These are phyloP conservation scores for Verticillium alfalfae DNA, from an alignment of 2,329 filamentous ascomycete genomes.

Conservation along the genomic window DNA sequence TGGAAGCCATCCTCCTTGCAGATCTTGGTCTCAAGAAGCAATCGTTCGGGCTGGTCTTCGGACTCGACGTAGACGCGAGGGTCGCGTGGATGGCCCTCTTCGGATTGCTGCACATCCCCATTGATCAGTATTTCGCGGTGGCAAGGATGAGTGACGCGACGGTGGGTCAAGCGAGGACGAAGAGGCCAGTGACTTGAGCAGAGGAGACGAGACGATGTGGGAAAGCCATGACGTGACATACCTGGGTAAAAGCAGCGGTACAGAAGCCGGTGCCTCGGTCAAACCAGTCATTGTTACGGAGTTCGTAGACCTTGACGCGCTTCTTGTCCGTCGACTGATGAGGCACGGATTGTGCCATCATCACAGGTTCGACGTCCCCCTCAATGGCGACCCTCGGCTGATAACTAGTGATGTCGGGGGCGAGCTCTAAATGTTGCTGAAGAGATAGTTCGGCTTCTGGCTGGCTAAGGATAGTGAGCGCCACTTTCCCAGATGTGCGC, in stretches of 20 bases:
- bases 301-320: slow-evolving; percentile 97
- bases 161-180: not conserved
- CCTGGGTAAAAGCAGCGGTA: slow-evolving; percentile 67
- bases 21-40: slow-evolving; percentile 84
- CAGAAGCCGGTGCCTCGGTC: slow-evolving; percentile 96
- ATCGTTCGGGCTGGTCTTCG: slow-evolving; percentile 80
- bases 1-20: slow-evolving; percentile 94
- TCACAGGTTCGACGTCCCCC: slow-evolving; percentile 55
- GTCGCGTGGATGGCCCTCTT: slow-evolving; percentile 64
- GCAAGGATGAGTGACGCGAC: not conserved
- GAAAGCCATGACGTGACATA: slow-evolving; percentile 36
- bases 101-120: slow-evolving; percentile 33
- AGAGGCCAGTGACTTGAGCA: slow-evolving; percentile 2
- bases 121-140: slow-evolving; percentile 3
- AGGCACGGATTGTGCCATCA: slow-evolving; percentile 68
- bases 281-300: slow-evolving; percentile 98
- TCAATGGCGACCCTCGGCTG: slow-evolving; percentile 37
- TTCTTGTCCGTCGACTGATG: slow-evolving; percentile 62
- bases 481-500: slow-evolving; percentile 34
- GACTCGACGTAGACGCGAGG: slow-evolving; percentile 87
- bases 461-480: slow-evolving; percentile 49
- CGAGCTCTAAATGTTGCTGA: slow-evolving; percentile 54
- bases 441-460: slow-evolving; percentile 52
- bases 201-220: slow-evolving; percentile 2
- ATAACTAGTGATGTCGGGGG: slow-evolving; percentile 44